Evolutionary conservation across 768 basidiomycete genomes (phyloP).

Genomic region (Mycena galopus): DNA sequence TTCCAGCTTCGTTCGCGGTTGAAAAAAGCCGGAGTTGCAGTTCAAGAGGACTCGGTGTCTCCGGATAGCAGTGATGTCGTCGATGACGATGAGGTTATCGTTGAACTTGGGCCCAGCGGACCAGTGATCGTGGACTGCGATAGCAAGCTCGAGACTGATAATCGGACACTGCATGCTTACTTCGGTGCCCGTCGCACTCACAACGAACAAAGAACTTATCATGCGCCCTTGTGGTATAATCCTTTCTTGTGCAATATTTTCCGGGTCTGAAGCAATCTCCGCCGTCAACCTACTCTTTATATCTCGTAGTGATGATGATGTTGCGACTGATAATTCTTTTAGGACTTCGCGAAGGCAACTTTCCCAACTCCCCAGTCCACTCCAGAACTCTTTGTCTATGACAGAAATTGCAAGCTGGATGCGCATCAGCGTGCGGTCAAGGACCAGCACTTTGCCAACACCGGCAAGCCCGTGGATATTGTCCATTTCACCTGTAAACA

Average conservation of each 20-base stretch:
- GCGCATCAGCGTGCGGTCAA: background rate
- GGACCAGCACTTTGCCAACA: background rate
- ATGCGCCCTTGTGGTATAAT: background rate
- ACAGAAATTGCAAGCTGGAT: background rate
- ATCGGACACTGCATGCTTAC: background rate
- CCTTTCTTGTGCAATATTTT: background rate
- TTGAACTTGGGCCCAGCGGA: background rate
- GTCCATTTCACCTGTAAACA: constrained; percentile 26
- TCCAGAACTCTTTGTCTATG: background rate
- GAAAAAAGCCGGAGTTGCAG: too few species aligned
- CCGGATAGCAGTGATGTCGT: background rate
- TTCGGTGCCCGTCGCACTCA: background rate
- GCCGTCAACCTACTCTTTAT: background rate
- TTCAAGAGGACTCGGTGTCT: constrained; percentile 8
- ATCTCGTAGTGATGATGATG: too few species aligned
- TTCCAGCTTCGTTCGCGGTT: too few species aligned
- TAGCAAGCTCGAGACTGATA: background rate
- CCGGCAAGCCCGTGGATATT: too few species aligned
- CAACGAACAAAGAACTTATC: background rate
- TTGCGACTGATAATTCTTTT: background rate
- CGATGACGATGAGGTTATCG: background rate
- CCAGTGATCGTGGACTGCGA: background rate
- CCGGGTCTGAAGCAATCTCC: too few species aligned
- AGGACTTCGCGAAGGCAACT: too few species aligned
- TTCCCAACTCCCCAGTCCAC: background rate